A percentile compares a stretch with the other conserved stretches of the same genome.
Evolutionary conservation across 1,284 basidiomycete species (phyloP).

Genomic region (Puccinia triticina): DNA sequence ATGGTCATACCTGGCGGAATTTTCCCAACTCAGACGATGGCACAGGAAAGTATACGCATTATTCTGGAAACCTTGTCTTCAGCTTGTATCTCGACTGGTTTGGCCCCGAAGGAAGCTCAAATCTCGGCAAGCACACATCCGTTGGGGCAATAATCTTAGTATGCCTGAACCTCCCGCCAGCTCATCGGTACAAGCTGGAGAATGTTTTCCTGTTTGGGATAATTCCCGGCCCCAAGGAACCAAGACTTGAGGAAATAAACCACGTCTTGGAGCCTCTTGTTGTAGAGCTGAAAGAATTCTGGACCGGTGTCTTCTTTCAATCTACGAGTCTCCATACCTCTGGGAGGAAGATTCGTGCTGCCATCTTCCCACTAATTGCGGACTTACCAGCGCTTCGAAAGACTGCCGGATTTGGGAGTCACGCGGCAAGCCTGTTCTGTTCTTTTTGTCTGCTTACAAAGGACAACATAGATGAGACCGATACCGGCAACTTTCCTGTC

Average conservation of each 20-base stretch:
- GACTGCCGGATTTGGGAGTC: too few species aligned
- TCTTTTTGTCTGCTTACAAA: neutral
- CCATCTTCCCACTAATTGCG: slow-evolving; percentile 20
- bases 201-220: too few species aligned
- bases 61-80: too few species aligned
- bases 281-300: slow-evolving; percentile 6
- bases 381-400: slow-evolving; percentile 12
- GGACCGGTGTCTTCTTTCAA: neutral
- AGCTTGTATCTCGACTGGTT: too few species aligned
- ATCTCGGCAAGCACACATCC: neutral
- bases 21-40: too few species aligned
- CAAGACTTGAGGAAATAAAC: slow-evolving; percentile 12
- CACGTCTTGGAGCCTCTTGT: slow-evolving; percentile 18
- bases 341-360: neutral
- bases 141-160: slow-evolving; percentile 1
- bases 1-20: too few species aligned
- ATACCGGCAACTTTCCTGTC: neutral
- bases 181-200: neutral
- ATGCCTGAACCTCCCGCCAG: slow-evolving; percentile 34
- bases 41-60: too few species aligned
- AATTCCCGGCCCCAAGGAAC: slow-evolving; percentile 28
- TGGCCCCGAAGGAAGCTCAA: too few species aligned
- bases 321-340: neutral
- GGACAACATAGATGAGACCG: neutral
- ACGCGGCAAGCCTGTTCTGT: neutral